These are phyloP conservation scores for Gossypioides kirkii DNA, from an alignment of 345 rosid genomes.

Conservation along the genomic window DNA sequence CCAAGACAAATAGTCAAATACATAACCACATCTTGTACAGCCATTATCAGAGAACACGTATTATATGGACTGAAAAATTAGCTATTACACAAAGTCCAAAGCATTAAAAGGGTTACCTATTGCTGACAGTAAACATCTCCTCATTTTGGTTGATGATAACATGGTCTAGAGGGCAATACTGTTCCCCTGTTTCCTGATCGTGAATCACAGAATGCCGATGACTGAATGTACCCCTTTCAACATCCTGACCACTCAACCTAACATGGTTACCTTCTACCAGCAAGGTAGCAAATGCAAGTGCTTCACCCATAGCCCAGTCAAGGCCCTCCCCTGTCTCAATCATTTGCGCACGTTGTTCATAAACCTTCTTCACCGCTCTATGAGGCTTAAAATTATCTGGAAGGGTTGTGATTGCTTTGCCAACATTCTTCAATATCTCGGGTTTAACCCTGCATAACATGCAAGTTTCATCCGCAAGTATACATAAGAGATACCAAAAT, in stretches of 20 bases:
- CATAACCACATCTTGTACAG: not conserved
- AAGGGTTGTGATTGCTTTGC: conserved; percentile 60
- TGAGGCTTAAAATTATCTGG: conserved; percentile 74
- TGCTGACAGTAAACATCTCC: conserved; percentile 87
- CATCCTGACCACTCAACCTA: conserved; percentile 88
- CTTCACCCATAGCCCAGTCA: conserved; percentile 86
- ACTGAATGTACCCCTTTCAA: conserved; percentile 85
- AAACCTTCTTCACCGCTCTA: conserved; percentile 72
- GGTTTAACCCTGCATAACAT: conserved; percentile 55
- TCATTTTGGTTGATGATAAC: conserved; percentile 60
- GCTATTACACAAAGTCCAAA: not conserved
- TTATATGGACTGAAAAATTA: not conserved
- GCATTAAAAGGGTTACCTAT: conserved; percentile 37
- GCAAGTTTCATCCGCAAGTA: too few species aligned
- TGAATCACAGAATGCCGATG: conserved; percentile 73
- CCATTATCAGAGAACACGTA: not conserved
- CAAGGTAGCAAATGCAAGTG: conserved; percentile 75
- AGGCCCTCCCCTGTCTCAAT: conserved; percentile 75
- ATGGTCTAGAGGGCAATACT: conserved; percentile 76
- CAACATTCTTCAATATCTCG: conserved; percentile 76
- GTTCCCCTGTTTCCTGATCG: conserved; percentile 68
- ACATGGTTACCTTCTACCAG: conserved; percentile 87
- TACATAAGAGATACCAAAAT: too few species aligned
- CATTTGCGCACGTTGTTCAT: conserved; percentile 72
- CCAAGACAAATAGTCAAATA: not conserved